These are phyloP conservation scores for Agapanthus africanus DNA, from an alignment of 106 monocot species.

Conservation along the genomic window DNA sequence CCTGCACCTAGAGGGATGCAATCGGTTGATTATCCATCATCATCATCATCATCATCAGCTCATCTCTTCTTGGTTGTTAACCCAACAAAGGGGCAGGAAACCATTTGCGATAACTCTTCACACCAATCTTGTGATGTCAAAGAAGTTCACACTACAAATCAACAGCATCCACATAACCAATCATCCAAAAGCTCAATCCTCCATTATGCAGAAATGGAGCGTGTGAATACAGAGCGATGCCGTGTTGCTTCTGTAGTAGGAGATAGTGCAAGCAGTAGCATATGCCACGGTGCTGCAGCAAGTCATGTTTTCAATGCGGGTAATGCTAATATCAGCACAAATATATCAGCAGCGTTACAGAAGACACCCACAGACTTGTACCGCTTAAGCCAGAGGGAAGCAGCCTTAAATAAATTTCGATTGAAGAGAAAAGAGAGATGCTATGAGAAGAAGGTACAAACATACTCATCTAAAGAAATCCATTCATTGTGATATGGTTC, in stretches of 20 bases:
- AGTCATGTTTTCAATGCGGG: slow-evolving; percentile 1
- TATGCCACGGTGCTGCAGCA: slow-evolving; percentile 18
- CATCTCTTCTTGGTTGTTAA: slow-evolving; percentile 7
- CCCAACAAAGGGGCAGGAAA: slow-evolving; percentile 17
- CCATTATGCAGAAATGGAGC: background rate
- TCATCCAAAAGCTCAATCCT: background rate
- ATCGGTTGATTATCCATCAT: slow-evolving; percentile 21
- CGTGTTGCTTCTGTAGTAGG: slow-evolving; percentile 12
- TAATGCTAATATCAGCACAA: slow-evolving; percentile 4
- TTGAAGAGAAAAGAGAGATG: slow-evolving; percentile 88
- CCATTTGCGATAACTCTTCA: background rate
- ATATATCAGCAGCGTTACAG: no score
- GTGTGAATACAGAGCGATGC: slow-evolving; percentile 6
- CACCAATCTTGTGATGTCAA: slow-evolving; percentile 7
- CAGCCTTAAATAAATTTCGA: slow-evolving; percentile 70
- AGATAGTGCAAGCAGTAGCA: slow-evolving; percentile 19
- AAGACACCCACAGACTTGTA: slow-evolving; percentile 4
- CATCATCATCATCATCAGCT: no score
- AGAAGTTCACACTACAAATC: background rate
- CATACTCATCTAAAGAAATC: background rate
- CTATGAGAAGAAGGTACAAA: slow-evolving; percentile 81
- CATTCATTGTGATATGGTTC: background rate
- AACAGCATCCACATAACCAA: slow-evolving; percentile 11
- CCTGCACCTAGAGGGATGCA: slow-evolving; percentile 20
- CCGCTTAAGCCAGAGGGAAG: slow-evolving; percentile 48